Evolutionary conservation across 192 early-diverging fungal species (phyloP), one percentile per base, ranked within the genome.

Genomic region (Geosiphon pyriformis): DNA sequence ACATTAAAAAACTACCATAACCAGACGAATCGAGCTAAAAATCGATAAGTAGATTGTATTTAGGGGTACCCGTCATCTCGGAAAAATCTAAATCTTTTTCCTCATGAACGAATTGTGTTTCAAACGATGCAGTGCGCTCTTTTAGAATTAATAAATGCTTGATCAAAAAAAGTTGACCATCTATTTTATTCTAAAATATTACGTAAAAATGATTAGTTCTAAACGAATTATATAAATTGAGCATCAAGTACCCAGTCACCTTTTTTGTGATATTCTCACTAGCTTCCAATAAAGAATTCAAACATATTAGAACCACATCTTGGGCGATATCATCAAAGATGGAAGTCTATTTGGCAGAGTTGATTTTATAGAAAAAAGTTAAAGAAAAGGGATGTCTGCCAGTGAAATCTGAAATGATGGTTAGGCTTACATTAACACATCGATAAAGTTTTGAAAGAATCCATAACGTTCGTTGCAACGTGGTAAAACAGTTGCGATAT

Each of bases 301-400:
- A 74, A 62, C 92, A 94, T 27, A 83, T 70, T 29, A 84, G 81
- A 23, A 94, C 84, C 10, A 87, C 90, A 65, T 94, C 92, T 61
- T 94, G 90, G 3, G 91, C 87, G 10, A 94, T 70, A 71, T 92
- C 92, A 51, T 93, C 89, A 69, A 94, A 94, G n/a, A 91, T 87
- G 8, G 83, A 32, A 22, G 71, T 71, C 87, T 88, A 63, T 37
- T 23, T 20, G 35, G 20, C 6, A 23, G 22, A 56, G 11, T 49
- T 32, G 1, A 20, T 33, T 60, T 17, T 31, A 23, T 29, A n/a
- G 34, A 58, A 52, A 26, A 15, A 64, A 53, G 22, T 34, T 52
- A 47, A 65, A 58, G 46, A n/a, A n/a, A 48, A 23, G 37, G 18
- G 48, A 15, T 12, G 20, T 48, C 11, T 10, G 48, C 26, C 25